Conservation (phyloP, 2,329 filamentous ascomycete genomes). For the Claviceps sp. region DNA sequence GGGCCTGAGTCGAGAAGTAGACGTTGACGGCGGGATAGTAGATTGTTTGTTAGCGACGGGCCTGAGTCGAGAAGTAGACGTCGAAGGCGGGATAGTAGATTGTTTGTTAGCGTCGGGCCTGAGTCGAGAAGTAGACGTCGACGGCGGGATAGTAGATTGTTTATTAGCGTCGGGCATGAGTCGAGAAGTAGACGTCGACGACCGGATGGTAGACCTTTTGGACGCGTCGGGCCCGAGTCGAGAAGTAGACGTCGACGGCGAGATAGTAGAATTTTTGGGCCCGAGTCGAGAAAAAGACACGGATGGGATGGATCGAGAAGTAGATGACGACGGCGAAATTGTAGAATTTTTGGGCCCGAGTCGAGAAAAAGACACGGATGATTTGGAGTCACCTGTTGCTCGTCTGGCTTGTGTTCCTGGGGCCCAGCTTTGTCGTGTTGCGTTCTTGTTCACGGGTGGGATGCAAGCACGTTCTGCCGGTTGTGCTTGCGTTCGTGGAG, state of each 20-base stretch:
- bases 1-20: neutral
- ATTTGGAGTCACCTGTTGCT: neutral
- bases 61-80: no score
- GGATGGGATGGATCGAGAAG: no score
- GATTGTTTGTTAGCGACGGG: no score
- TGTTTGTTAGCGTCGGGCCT: no score
- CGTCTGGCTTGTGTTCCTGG: neutral
- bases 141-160: no score
- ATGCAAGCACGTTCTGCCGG: no score
- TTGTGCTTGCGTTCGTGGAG: no score
- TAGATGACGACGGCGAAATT: neutral
- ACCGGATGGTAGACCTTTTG: slow-evolving; percentile 8
- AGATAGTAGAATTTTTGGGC: slow-evolving; percentile 8
- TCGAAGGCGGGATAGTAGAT: no score
- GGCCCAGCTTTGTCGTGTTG: neutral
- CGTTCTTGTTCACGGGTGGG: no score
- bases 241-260: neutral
- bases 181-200: no score
- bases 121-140: no score
- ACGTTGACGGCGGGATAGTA: neutral
- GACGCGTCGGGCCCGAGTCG: slow-evolving; percentile 7
- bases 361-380: slow-evolving; percentile 8
- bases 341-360: slow-evolving; percentile 9
- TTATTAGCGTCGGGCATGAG: no score
- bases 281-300: slow-evolving; percentile 9